Percentiles rank a stretch among this genome's conserved stretches.
Evolutionary conservation across 192 early-diverging fungal genomes (phyloP).

Genomic region (Entomortierella chlamydospora): DNA sequence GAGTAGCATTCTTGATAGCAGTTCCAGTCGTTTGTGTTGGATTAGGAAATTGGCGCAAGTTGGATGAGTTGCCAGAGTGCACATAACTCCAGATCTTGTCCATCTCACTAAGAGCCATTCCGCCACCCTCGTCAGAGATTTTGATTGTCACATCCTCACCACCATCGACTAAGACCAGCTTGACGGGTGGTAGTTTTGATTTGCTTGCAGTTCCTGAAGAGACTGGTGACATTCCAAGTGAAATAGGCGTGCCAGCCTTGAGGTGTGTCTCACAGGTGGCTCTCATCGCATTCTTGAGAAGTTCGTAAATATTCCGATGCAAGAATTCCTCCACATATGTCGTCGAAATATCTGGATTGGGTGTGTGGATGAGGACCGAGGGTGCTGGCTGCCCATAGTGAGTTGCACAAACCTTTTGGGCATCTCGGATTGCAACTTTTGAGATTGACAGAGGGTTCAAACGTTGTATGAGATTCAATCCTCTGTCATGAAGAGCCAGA

Average conservation of each 20-base stretch:
- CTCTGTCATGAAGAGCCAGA: conserved; percentile 65
- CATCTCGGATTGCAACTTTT: conserved; percentile 62
- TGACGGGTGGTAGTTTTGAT: conserved; percentile 60
- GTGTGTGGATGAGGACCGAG: conserved; percentile 62
- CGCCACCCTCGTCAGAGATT: conserved; percentile 76
- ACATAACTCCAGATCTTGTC: conserved; percentile 71
- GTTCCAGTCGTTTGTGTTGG: neutral
- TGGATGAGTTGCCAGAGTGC: conserved; percentile 41
- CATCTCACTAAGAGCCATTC: conserved; percentile 69
- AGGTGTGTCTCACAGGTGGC: conserved; percentile 64
- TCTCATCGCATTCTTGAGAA: conserved; percentile 69
- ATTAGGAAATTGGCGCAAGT: conserved; percentile 6
- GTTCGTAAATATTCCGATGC: conserved; percentile 70
- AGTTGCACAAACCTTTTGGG: conserved; percentile 58
- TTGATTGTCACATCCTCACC: conserved; percentile 77
- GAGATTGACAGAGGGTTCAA: conserved; percentile 67
- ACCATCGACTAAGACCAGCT: conserved; percentile 69
- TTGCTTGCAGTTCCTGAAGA: conserved; percentile 6
- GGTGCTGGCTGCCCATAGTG: conserved; percentile 63
- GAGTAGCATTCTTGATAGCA: neutral
- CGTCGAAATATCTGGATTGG: conserved; percentile 61
- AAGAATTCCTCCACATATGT: conserved; percentile 71
- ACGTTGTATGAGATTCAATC: conserved; percentile 68
- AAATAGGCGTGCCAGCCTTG: conserved; percentile 17
- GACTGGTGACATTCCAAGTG: conserved; percentile 17